Evolutionary conservation across 257 asterid species (phyloP), one percentile per base, ranked within the genome.

Genomic region (Sherardia arvensis): DNA sequence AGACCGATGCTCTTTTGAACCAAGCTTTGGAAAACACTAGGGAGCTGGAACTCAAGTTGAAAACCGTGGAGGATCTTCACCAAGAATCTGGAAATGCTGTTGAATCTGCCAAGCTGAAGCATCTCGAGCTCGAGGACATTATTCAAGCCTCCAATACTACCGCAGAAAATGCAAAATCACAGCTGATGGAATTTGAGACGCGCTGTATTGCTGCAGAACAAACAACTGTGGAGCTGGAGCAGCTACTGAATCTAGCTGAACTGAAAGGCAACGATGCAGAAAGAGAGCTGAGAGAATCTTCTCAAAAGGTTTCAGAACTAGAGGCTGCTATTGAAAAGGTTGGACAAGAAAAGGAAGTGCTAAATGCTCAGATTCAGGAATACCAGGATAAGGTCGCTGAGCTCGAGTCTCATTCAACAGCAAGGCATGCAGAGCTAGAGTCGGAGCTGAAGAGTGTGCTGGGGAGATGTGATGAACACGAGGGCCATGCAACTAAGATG

Each of bases 41-140:
- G 53, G 96, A 91, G 65, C 85, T 91, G 29, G 98, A 91, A 69
- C 76, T 81, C 74, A 86, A 88, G 74, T 53, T 88, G 78, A 88
- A 80, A 76, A 26, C 77, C 17, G 67, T 88, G 48, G 95, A 91
- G 80, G 88, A 78, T 66, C 85, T 75, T 66, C 98, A 88, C 69
- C 72, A 54, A 4, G 87, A 90, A 71, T 74, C 92, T 25, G 92
- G 86, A 34, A 43, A 69, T 67, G 84, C 86, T 8, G 69, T 60
- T 51, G 73, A 73, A 28, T 76, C 81, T 21, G 75, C 86, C 17
- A 81, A 70, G 66, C 82, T 75, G 71, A 91, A 80, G 79, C 79
- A 78, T 54, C 25, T 62, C 1, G 94, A 86, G 81, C 96, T 91
- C 18, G 95, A 77, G 74, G 87, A 75, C 45, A 65, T 57, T 59